These are phyloP conservation scores for Aurantiochytrium sp. DNA, from an alignment of 108 stramenopile species.

Conservation along the genomic window DNA sequence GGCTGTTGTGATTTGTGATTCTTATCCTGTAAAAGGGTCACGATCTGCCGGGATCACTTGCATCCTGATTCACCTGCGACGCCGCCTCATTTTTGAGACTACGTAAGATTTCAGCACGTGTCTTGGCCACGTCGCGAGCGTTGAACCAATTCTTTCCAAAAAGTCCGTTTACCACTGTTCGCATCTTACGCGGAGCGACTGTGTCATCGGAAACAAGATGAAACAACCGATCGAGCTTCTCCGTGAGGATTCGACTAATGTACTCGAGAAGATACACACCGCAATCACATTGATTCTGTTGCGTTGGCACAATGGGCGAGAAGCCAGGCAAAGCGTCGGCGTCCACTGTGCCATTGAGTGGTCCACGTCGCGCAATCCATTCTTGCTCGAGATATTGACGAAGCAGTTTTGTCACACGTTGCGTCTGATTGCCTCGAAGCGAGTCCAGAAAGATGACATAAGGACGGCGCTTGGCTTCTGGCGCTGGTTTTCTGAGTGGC, in stretches of 20 bases:
- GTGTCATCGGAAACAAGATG: background rate
- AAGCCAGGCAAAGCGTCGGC: constrained; percentile 22
- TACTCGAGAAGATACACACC: constrained; percentile 44
- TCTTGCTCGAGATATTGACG: constrained; percentile 8
- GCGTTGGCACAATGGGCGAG: constrained; percentile 26
- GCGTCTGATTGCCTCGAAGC: constrained; percentile 30
- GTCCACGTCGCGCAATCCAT: background rate
- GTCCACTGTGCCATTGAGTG: background rate
- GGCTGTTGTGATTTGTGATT: no score
- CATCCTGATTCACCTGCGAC: no score
- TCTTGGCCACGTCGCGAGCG: background rate
- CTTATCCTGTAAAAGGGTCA: no score
- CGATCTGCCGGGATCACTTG: no score
- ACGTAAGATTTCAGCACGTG: background rate
- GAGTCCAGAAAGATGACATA: constrained; percentile 45
- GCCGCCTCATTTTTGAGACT: no score
- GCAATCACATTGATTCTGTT: constrained; percentile 41
- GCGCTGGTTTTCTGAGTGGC: background rate
- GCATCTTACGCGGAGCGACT: background rate
- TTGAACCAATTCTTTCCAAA: background rate
- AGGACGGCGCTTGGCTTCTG: background rate
- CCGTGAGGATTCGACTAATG: constrained; percentile 21
- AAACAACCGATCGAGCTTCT: background rate
- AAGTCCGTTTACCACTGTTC: background rate
- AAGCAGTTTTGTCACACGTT: background rate